Evolutionary conservation across 148 eudicot species (phyloP), one percentile per base, ranked within the genome.

Genomic region (Heliosperma pusillum): DNA sequence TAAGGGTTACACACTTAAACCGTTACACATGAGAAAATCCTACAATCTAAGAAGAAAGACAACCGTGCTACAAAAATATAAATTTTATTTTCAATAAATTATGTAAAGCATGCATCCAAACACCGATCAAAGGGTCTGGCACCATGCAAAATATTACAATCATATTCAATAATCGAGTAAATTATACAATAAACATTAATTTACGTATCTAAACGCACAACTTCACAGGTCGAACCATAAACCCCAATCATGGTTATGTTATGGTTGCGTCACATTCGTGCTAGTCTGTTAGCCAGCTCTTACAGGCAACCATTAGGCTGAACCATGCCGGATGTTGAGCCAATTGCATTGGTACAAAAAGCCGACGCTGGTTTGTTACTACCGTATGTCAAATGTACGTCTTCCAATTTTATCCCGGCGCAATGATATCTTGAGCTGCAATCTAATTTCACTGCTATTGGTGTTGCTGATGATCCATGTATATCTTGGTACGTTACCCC

Each of bases 401-500:
- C 68, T n/a, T 80, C 56, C 26, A 80, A 47, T 42, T 20, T 64
- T 64, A 80, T 53, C 20, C 71, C 47, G 0, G 72, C 19, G 17
- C 82, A 80, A 13, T 57, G 82, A 24, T 80, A 25, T 13, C 71
- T 65, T 17, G 72, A 55, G 30, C 82, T 80, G n/a, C 82, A 80
- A 65, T 70, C 76, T 0, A 80, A 57, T 7, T 80, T 63, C 1
- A 80, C n/a, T 9, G 82, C 82, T 0, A 75, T 20, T 20, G 78
- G 60, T 55, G 82, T 52, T 16, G 82, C 86, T 4, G 88, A 86
- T 61, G 85, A 50, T 27, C 89, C 89, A 19, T 77, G 83, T 8
- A 87, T 85, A 60, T 84, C 84, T 80, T 84, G 69, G 64, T 78
- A 86, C 26, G 77, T 81, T 5, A 86, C 72, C 12, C 69, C 82